Base-by-base conservation (phyloP, 768 basidiomycete species). In the Tubosaeta brunneosetosa region DNA sequence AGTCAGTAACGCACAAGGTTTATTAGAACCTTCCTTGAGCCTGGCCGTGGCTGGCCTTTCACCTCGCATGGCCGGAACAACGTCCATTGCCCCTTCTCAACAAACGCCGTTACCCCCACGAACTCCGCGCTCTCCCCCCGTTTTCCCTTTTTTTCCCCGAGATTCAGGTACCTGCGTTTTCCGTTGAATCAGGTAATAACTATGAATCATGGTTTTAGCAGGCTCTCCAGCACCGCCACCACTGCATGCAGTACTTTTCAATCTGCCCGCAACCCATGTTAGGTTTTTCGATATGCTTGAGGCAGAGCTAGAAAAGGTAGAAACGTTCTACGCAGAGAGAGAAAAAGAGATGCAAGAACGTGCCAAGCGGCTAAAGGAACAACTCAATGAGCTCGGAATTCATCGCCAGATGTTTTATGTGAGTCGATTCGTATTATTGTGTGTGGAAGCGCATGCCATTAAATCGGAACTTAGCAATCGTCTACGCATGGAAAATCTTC, bases 251-350 rank as follows among this genome's bases (percentile, higher is more conserved):
- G 67, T 88, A 19, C 64, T 87, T 9, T 71, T 76, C 3, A 66
- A 76, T 12, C 73, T 94, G 11, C 76, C 82, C 12, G 74, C 81
- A 0, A 71, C 78, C 19, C 87, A 94, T 61, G 62, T 69, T 17
- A 73, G 71, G 7, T 98, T 95, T 72, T 88, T 97, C 54, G 75
- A 79, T 2, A 74, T 82, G 25, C 75, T 97, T 6, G 86, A 94
- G 59, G 63, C 64, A 0, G 85, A 98, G 66, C 73, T 97, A 3
- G 84, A 88, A 13, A 95, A 94, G 65, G 83, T 97, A 4, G 90
- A 92, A 55, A 69, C 73, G 0, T 97, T 98, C 68, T 98, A 90
- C 65, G 61, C 78, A 5, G 82, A 81, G 22, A 77, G 83, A 25
- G 93, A 84, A 70, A 75, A 75, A 47, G 83, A 79, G 69, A 85